Percentiles rank a stretch among this genome's conserved stretches.
Conservation (phyloP, 192 early-diverging fungal genomes). For the Backusella macrospora region DNA sequence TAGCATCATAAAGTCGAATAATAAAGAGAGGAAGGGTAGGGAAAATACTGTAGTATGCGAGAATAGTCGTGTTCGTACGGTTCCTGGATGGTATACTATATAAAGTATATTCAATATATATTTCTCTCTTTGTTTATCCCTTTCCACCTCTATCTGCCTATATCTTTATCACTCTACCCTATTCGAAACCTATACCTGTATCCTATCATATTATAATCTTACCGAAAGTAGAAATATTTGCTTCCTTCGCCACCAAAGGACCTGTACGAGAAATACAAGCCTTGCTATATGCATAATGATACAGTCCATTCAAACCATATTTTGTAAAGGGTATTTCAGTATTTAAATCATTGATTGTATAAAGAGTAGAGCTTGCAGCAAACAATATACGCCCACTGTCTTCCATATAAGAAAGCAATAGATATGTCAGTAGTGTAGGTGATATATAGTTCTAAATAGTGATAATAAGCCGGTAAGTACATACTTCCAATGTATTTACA, state of each 20-base stretch:
- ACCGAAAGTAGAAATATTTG: background rate
- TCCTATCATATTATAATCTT: background rate
- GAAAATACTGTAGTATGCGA: conserved; percentile 12
- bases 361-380: conserved; percentile 25
- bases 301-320: conserved; percentile 14
- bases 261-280: conserved; percentile 4
- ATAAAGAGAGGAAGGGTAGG: background rate
- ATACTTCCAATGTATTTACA: background rate
- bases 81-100: conserved; percentile 25
- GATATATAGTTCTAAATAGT: conserved; percentile 20
- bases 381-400: background rate
- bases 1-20: conserved; percentile 20
- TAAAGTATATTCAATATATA: background rate
- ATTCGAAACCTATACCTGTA: too few species aligned
- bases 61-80: conserved; percentile 18
- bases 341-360: conserved; percentile 6
- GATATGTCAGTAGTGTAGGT: background rate
- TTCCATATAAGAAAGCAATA: conserved; percentile 12
- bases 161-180: too few species aligned
- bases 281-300: conserved; percentile 23
- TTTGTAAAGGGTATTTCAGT: background rate
- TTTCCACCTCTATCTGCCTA: background rate
- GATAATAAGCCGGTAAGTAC: too few species aligned
- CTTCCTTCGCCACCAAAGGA: background rate
- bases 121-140: background rate